These are phyloP conservation scores for Emericellopsis cladophorae DNA, from an alignment of 2,329 filamentous ascomycete genomes.

Conservation along the genomic window DNA sequence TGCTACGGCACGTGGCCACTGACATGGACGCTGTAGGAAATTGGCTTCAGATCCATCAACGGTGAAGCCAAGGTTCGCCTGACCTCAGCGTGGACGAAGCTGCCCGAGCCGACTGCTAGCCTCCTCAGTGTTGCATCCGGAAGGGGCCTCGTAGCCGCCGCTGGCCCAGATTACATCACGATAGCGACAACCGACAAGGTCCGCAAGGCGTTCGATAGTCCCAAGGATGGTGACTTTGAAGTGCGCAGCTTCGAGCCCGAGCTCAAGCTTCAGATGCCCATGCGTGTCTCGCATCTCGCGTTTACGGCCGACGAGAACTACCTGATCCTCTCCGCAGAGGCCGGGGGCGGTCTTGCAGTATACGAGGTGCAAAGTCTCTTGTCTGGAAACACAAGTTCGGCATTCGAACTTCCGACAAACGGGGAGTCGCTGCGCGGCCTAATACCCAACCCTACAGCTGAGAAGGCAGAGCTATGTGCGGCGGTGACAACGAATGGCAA, in stretches of 20 bases:
- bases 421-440: conserved; percentile 61
- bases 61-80: conserved; percentile 76
- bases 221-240: conserved; percentile 48
- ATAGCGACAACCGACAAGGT: conserved; percentile 67
- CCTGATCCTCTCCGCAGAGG: conserved; percentile 70
- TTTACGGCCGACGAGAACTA: conserved; percentile 87
- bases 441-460: conserved; percentile 65
- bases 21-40: conserved; percentile 28
- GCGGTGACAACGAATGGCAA: conserved; percentile 72
- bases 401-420: conserved; percentile 68
- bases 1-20: conserved; percentile 1
- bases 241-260: conserved; percentile 61
- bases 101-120: conserved; percentile 66
- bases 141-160: conserved; percentile 75
- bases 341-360: conserved; percentile 68
- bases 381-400: conserved; percentile 51
- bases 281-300: conserved; percentile 72
- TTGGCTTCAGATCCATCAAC: conserved; percentile 72
- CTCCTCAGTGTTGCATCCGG: conserved; percentile 73
- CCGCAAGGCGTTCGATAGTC: conserved; percentile 57
- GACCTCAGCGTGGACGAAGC: conserved; percentile 63
- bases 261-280: conserved; percentile 57
- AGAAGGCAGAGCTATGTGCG: conserved; percentile 64
- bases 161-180: conserved; percentile 66
- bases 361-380: conserved; percentile 63